Evolutionary conservation across 2,329 filamentous ascomycete genomes (phyloP).

Genomic region (Daldinia sp.): DNA sequence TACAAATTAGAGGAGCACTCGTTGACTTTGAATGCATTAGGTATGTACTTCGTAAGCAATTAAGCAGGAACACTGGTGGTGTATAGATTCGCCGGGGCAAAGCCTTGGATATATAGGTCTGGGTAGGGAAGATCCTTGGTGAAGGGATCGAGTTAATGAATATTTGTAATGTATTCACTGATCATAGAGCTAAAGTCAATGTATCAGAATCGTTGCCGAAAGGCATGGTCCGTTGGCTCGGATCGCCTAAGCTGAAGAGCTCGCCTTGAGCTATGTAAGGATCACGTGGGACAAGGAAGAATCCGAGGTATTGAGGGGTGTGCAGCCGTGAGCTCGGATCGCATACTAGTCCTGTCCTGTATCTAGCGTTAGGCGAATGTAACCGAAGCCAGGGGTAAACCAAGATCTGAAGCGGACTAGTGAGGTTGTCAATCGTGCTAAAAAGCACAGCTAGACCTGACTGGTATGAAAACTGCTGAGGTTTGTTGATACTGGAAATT

Average conservation of each 20-base stretch:
- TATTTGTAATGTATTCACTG: too few species aligned
- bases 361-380: slow-evolving; percentile 31
- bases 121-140: slow-evolving; percentile 1
- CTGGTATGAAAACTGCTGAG: background rate
- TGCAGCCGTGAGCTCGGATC: slow-evolving; percentile 35
- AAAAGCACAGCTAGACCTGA: slow-evolving; percentile 11
- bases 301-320: slow-evolving; percentile 4
- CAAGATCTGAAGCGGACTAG: slow-evolving; percentile 34
- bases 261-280: slow-evolving; percentile 6
- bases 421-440: slow-evolving; percentile 2
- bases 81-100: background rate
- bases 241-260: slow-evolving; percentile 28
- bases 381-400: slow-evolving; percentile 40
- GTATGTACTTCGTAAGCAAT: background rate
- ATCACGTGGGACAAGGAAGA: slow-evolving; percentile 30
- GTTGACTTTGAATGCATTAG: background rate
- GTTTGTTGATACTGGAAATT: background rate
- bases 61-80: background rate
- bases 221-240: slow-evolving; percentile 3
- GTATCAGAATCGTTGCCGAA: background rate
- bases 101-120: background rate
- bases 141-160: background rate
- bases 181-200: background rate
- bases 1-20: background rate
- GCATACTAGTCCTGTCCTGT: slow-evolving; percentile 27